phyloP scores from a whole-genome alignment of 169 alveolate genomes.

The Plasmodium falciparum region DNA sequence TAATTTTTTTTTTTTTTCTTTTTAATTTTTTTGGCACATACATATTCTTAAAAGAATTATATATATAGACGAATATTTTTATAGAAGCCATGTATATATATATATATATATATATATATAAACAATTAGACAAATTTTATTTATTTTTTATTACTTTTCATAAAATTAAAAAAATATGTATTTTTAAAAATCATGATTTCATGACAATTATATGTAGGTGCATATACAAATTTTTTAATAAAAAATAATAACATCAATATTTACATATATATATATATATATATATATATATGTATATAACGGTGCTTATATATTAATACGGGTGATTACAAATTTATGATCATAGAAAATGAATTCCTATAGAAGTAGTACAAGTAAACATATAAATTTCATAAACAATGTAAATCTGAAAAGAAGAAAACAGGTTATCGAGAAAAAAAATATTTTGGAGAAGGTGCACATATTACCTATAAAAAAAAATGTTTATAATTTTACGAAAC shows the following conservation, averaged over 20 bases:
- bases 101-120: no score
- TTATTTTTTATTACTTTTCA: no score
- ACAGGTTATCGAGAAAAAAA: conserved; percentile 25
- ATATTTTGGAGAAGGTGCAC: conserved; percentile 45
- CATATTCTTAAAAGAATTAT: no score
- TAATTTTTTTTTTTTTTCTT: no score
- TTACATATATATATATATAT: conserved; percentile 5
- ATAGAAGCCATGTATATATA: no score
- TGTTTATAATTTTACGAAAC: conserved; percentile 1
- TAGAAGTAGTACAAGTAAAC: conserved; percentile 30
- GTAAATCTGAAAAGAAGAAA: conserved; percentile 41
- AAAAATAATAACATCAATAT: neutral
- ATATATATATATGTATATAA: neutral
- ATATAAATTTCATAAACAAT: conserved; percentile 17
- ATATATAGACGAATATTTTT: no score
- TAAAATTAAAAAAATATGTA: no score
- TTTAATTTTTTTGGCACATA: no score
- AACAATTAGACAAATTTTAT: no score
- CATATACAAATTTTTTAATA: no score
- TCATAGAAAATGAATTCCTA: conserved; percentile 26
- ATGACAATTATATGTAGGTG: no score
- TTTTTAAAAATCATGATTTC: no score
- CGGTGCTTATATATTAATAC: neutral
- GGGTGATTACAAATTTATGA: conserved; percentile 9
- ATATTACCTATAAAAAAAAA: conserved; percentile 49